phyloP scores from a whole-genome alignment of 2,329 filamentous ascomycete genomes.

The Phialophora chinensis region DNA sequence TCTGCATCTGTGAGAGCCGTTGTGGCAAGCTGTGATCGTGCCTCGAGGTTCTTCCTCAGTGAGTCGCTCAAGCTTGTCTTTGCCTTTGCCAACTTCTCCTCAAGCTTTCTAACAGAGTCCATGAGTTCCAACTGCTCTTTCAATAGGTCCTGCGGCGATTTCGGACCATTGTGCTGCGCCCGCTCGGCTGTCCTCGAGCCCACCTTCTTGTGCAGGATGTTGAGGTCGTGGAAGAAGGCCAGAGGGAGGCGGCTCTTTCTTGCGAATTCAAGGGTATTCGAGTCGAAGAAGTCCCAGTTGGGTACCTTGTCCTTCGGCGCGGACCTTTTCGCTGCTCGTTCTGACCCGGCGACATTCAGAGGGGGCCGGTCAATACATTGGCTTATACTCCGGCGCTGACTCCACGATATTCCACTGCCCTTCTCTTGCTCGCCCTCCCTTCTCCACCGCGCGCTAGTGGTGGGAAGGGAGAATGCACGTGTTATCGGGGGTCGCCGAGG shows the following conservation, averaged over 20 bases:
- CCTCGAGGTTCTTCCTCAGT: constrained; percentile 9
- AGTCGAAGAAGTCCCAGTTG: constrained; percentile 31
- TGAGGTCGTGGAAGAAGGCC: constrained; percentile 37
- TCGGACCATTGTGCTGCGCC: constrained; percentile 48
- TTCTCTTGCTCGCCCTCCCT: constrained; percentile 9
- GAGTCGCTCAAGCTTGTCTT: constrained; percentile 31
- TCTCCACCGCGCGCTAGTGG: background rate
- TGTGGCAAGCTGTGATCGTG: constrained; percentile 1
- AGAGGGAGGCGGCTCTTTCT: constrained; percentile 31
- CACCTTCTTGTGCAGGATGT: constrained; percentile 28
- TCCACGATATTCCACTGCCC: background rate
- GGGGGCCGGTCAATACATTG: background rate
- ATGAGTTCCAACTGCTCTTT: constrained; percentile 36
- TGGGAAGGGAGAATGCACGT: background rate
- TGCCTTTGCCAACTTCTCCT: constrained; percentile 37
- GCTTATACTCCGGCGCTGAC: constrained; percentile 16
- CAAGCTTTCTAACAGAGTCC: constrained; percentile 38
- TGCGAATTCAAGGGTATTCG: constrained; percentile 35
- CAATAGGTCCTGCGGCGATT: constrained; percentile 20
- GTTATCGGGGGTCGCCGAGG: background rate
- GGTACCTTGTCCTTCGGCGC: background rate
- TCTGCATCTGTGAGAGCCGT: background rate
- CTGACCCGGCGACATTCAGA: background rate
- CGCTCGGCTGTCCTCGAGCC: constrained; percentile 35
- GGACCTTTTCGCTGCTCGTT: too few species aligned